Evolutionary conservation across 108 stramenopile genomes (phyloP).

Genomic region (Stephanodiscus triporus): DNA sequence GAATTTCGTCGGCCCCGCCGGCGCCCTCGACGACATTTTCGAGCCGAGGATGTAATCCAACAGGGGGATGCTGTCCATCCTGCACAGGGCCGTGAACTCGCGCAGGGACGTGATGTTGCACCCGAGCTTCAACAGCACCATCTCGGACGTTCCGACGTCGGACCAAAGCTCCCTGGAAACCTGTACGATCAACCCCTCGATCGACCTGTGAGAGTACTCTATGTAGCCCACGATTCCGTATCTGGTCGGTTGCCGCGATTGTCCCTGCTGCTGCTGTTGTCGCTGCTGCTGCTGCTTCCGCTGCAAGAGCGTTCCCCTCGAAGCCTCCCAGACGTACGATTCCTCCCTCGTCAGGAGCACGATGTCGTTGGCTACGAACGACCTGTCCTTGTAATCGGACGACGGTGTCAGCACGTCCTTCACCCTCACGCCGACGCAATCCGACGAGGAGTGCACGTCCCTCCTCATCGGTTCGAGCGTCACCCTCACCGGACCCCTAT

Average conservation of each 20-base stretch:
- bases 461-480: constrained; percentile 36
- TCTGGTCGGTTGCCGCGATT: not conserved
- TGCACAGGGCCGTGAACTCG: constrained; percentile 84
- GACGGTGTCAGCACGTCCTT: constrained; percentile 12
- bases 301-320: constrained; percentile 40
- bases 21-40: constrained; percentile 34
- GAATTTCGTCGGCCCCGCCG: not conserved
- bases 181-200: constrained; percentile 61
- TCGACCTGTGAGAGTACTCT: constrained; percentile 57
- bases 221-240: constrained; percentile 70
- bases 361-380: constrained; percentile 44
- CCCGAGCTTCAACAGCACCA: constrained; percentile 72
- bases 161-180: constrained; percentile 75
- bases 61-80: constrained; percentile 69
- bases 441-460: constrained; percentile 39
- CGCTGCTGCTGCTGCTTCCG: constrained; percentile 18
- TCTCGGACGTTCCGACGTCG: constrained; percentile 42
- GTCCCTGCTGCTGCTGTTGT: not conserved
- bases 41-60: constrained; percentile 64
- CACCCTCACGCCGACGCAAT: constrained; percentile 36
- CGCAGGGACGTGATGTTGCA: constrained; percentile 76
- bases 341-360: constrained; percentile 40
- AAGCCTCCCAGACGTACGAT: constrained; percentile 31
- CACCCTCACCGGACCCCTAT: constrained; percentile 33
- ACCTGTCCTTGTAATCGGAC: constrained; percentile 34